Evolutionary conservation across 768 basidiomycete genomes (phyloP).

Genomic region (Strobilomyces dryophilus): DNA sequence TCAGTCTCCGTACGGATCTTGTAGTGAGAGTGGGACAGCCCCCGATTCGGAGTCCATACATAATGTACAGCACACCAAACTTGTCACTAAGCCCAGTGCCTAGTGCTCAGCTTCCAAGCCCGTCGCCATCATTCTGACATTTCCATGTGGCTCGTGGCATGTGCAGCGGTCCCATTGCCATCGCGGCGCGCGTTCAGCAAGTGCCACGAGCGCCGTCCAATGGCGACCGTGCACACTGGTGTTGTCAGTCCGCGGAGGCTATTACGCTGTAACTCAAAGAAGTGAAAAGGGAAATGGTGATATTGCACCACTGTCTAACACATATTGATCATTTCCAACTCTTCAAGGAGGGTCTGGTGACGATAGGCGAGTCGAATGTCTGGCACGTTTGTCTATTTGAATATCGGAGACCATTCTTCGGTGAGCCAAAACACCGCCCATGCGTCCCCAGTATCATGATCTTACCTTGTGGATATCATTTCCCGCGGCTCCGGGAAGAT

Average conservation of each 20-base stretch:
- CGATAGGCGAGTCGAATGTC: conserved; percentile 86
- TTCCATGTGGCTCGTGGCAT: background rate
- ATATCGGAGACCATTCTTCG: background rate
- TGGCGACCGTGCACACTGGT: background rate
- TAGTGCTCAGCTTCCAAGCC: too few species aligned
- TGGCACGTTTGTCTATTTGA: conserved; percentile 88
- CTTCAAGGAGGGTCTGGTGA: conserved; percentile 84
- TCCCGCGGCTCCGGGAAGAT: conserved; percentile 85
- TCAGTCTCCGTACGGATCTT: too few species aligned
- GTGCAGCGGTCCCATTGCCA: background rate
- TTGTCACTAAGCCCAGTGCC: too few species aligned
- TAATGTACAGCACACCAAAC: too few species aligned
- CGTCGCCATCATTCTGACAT: background rate
- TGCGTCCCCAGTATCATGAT: background rate
- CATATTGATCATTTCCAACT: conserved; percentile 64
- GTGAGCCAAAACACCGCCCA: conserved; percentile 2
- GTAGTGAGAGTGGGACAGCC: too few species aligned
- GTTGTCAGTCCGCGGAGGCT: too few species aligned
- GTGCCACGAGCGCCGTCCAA: background rate
- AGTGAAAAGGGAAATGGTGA: background rate
- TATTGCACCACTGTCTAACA: background rate
- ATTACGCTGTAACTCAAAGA: background rate
- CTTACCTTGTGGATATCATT: conserved; percentile 94
- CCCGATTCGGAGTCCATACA: too few species aligned
- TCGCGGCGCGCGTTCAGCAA: too few species aligned